These are phyloP conservation scores for Apiotrichum laibachii DNA, from an alignment of 1,284 basidiomycete species.

Conservation along the genomic window DNA sequence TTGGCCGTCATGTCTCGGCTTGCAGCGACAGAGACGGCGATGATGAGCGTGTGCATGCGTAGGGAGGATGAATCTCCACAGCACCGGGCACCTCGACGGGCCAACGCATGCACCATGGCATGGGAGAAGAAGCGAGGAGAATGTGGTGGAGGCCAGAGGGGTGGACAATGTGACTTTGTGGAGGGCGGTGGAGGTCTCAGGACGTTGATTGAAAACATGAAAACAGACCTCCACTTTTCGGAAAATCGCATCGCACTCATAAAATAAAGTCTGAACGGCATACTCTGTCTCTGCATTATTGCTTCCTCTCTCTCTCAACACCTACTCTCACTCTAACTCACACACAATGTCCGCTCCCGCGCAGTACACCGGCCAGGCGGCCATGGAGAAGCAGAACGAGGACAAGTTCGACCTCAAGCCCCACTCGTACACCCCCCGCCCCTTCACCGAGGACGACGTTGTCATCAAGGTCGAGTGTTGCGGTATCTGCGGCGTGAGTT, in stretches of 20 bases:
- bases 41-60: too few species aligned
- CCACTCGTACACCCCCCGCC: conserved; percentile 31
- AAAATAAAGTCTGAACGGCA: background rate
- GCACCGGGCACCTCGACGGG: too few species aligned
- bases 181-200: background rate
- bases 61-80: too few species aligned
- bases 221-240: background rate
- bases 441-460: conserved; percentile 33
- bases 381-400: conserved; percentile 23
- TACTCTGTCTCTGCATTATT: background rate
- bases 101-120: too few species aligned
- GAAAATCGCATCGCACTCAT: background rate
- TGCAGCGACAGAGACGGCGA: too few species aligned
- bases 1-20: too few species aligned
- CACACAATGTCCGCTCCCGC: conserved; percentile 10
- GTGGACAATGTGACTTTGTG: background rate
- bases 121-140: too few species aligned
- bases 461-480: conserved; percentile 28
- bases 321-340: background rate
- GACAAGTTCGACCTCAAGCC: conserved; percentile 27
- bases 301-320: background rate
- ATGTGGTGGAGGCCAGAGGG: too few species aligned
- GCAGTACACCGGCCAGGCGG: conserved; percentile 30
- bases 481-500: conserved; percentile 22
- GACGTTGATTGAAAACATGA: background rate